A percentile compares a stretch with the other conserved stretches of the same genome.
Conservation (phyloP, 129 eudicot species). For the Centaurea solstitialis region DNA sequence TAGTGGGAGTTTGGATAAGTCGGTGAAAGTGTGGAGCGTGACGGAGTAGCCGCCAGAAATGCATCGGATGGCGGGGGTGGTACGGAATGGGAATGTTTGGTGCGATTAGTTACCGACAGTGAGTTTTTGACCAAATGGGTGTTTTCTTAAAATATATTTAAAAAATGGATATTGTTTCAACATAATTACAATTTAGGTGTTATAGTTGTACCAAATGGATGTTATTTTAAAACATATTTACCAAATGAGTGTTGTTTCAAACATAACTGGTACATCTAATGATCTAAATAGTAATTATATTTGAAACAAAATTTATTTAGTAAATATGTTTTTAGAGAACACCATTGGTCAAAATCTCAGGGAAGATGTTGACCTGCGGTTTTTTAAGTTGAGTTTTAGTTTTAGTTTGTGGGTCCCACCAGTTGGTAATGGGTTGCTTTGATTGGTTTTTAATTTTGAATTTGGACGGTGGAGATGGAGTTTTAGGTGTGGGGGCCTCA, state of each 20-base stretch:
- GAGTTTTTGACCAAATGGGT: not conserved
- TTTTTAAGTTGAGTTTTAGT: not conserved
- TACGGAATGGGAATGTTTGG: not conserved
- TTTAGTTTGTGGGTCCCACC: conserved; percentile 7
- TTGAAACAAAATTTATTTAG: no score
- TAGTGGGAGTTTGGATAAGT: conserved; percentile 57
- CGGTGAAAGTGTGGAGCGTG: conserved; percentile 59
- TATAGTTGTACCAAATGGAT: no score
- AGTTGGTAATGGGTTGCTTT: conserved; percentile 7
- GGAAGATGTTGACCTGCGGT: not conserved
- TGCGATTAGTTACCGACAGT: not conserved
- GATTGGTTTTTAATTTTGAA: conserved; percentile 1
- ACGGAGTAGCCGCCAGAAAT: conserved; percentile 27
- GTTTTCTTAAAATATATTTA: no score
- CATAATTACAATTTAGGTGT: no score
- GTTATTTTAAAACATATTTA: no score
- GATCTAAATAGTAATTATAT: no score
- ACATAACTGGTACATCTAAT: no score
- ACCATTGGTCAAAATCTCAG: no score
- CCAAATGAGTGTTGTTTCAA: no score
- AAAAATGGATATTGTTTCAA: no score
- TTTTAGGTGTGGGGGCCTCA: not conserved
- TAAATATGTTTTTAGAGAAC: no score
- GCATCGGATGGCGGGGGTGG: not conserved
- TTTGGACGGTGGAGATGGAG: conserved; percentile 18